These are phyloP conservation scores for Aspergillus olivimuriae DNA, from an alignment of 495 filamentous ascomycete genomes.

Conservation along the genomic window DNA sequence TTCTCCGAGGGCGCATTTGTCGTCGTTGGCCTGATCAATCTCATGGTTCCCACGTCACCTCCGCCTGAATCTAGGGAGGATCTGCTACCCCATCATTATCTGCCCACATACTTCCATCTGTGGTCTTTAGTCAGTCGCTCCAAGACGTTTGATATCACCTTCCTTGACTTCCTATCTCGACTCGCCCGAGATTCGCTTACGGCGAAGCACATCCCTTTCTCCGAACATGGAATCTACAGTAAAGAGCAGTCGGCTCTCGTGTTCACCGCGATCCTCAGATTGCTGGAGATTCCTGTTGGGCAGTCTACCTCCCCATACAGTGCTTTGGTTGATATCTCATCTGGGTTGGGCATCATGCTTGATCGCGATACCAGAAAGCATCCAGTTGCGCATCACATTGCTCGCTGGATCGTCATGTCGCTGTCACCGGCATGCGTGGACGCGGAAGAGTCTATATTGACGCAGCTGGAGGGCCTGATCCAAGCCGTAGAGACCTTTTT, in stretches of 20 bases:
- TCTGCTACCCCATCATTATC: slow-evolving; percentile 73
- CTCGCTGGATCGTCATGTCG: slow-evolving; percentile 93
- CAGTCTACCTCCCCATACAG: slow-evolving; percentile 93
- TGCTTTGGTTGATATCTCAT: slow-evolving; percentile 67
- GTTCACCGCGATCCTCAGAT: slow-evolving; percentile 82
- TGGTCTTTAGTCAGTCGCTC: slow-evolving; percentile 93
- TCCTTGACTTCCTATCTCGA: slow-evolving; percentile 83
- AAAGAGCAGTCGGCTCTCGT: slow-evolving; percentile 87
- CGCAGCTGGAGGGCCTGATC: slow-evolving; percentile 85
- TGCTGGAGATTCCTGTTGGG: slow-evolving; percentile 94
- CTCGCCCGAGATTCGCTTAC: slow-evolving; percentile 75
- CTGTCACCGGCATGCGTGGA: slow-evolving; percentile 80
- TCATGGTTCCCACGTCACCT: slow-evolving; percentile 81
- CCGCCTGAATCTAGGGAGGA: slow-evolving; percentile 61
- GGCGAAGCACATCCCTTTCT: slow-evolving; percentile 71
- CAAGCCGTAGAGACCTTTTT: slow-evolving; percentile 98
- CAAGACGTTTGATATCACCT: slow-evolving; percentile 77
- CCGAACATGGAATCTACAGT: slow-evolving; percentile 84
- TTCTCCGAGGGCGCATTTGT: slow-evolving; percentile 85
- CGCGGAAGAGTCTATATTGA: slow-evolving; percentile 69
- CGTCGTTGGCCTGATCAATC: slow-evolving; percentile 76
- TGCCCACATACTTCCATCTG: slow-evolving; percentile 90
- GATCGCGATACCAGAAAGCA: slow-evolving; percentile 91
- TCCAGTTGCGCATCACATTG: slow-evolving; percentile 83
- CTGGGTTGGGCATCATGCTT: slow-evolving; percentile 75